Conservation (phyloP, 1,139 yeast genomes). For the Diutina pseudorugosa region DNA sequence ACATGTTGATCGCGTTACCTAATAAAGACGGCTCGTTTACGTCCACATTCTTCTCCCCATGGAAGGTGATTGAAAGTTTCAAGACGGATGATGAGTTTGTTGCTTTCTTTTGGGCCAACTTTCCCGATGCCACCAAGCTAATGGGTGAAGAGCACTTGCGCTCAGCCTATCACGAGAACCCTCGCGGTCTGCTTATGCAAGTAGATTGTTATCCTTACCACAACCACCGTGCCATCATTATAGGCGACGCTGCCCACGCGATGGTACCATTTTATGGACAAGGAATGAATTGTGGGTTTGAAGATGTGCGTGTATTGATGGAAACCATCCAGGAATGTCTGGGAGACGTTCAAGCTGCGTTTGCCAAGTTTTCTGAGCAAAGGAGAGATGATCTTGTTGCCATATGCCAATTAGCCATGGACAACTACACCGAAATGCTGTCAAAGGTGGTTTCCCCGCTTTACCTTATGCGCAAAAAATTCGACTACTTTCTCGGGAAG, state of each 20-base stretch:
- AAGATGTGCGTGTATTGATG: conserved; percentile 66
- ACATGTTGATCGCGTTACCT: conserved; percentile 84
- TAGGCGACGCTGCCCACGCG: conserved; percentile 93
- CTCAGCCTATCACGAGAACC: conserved; percentile 45
- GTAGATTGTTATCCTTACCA: conserved; percentile 61
- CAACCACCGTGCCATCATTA: conserved; percentile 49
- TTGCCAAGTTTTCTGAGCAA: conserved; percentile 39
- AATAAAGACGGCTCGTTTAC: conserved; percentile 82
- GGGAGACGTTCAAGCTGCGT: conserved; percentile 36
- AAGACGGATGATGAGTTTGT: conserved; percentile 30
- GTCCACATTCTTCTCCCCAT: conserved; percentile 79
- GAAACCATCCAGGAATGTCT: conserved; percentile 35
- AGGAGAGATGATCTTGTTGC: conserved; percentile 63
- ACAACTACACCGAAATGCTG: conserved; percentile 82
- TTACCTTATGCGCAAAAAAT: conserved; percentile 52
- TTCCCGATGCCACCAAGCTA: conserved; percentile 62
- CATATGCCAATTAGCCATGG: conserved; percentile 67
- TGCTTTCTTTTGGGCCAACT: conserved; percentile 45
- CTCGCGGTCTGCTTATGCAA: conserved; percentile 68
- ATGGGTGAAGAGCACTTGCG: conserved; percentile 50
- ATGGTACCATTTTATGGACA: conserved; percentile 98
- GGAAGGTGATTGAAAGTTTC: conserved; percentile 48
- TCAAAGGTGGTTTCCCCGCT: conserved; percentile 58
- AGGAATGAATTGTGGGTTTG: conserved; percentile 95
- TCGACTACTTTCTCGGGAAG: conserved; percentile 56